Evolutionary conservation across 352 stramenopile species (phyloP).

Genomic region (Chrysophaeum taylorii): DNA sequence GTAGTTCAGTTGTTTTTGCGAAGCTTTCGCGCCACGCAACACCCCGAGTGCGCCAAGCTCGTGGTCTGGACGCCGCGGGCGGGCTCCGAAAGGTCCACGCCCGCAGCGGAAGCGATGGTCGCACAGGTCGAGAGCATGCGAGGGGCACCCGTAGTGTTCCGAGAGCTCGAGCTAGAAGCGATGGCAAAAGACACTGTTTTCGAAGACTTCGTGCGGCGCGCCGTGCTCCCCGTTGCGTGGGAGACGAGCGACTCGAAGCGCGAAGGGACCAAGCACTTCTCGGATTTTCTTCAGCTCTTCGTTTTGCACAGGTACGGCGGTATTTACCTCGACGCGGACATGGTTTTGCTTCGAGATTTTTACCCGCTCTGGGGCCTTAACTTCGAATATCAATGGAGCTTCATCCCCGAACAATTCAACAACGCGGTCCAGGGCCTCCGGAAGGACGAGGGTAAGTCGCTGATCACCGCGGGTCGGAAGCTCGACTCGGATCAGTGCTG

Average conservation of each 20-base stretch:
- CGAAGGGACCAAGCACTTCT: neutral
- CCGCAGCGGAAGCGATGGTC: neutral
- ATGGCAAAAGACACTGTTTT: neutral
- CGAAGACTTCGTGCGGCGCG: neutral
- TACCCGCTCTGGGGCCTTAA: neutral
- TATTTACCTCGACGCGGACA: conserved; percentile 8
- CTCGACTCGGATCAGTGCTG: neutral
- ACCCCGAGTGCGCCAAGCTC: neutral
- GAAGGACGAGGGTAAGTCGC: neutral
- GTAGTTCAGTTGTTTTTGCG: neutral
- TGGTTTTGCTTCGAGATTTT: neutral
- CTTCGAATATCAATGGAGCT: conserved; percentile 2
- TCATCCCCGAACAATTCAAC: neutral
- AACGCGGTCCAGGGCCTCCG: neutral
- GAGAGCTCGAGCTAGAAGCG: neutral
- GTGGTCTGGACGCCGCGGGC: neutral
- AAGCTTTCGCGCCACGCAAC: neutral
- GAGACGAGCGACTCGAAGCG: neutral
- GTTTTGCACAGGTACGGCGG: neutral
- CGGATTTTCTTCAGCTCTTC: conserved; percentile 6
- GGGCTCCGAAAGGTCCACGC: neutral
- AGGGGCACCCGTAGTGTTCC: conserved; percentile 4
- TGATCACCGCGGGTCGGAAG: neutral
- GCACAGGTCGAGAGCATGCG: neutral
- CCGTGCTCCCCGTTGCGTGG: neutral